Percentiles rank a stretch among this genome's conserved stretches.
Conservation (phyloP, 2,329 filamentous ascomycete species). For the Hortaea sp. region DNA sequence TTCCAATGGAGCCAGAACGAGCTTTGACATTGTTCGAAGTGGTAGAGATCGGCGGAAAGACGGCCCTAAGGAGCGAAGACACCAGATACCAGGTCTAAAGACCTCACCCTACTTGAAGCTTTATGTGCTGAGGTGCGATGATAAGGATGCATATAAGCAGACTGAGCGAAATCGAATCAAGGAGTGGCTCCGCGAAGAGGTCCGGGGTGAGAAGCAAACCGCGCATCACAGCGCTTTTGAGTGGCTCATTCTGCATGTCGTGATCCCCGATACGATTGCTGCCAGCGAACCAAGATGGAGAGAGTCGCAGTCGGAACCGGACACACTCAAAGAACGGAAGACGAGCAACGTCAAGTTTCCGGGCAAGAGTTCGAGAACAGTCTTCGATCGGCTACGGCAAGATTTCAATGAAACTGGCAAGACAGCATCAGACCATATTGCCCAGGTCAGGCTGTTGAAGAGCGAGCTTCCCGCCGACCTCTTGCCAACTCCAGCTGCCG, state of each 20-base stretch:
- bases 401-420: slow-evolving; percentile 82
- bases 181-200: slow-evolving; percentile 82
- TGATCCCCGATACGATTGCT: slow-evolving; percentile 74
- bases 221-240: slow-evolving; percentile 96
- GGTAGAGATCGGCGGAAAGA: slow-evolving; percentile 19
- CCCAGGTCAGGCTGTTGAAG: slow-evolving; percentile 68
- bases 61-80: slow-evolving; percentile 52
- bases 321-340: slow-evolving; percentile 55
- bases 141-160: slow-evolving; percentile 86
- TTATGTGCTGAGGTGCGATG: slow-evolving; percentile 81
- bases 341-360: slow-evolving; percentile 62
- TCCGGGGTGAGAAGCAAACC: slow-evolving; percentile 51
- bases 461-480: slow-evolving; percentile 35
- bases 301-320: slow-evolving; percentile 36
- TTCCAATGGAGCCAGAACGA: slow-evolving; percentile 14
- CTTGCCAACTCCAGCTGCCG: slow-evolving; percentile 34
- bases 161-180: slow-evolving; percentile 66
- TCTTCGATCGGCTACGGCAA: slow-evolving; percentile 78
- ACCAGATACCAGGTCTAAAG: slow-evolving; percentile 89
- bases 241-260: slow-evolving; percentile 88
- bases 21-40: slow-evolving; percentile 36
- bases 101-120: slow-evolving; percentile 91
- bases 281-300: slow-evolving; percentile 64
- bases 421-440: slow-evolving; percentile 62
- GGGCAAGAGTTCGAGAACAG: slow-evolving; percentile 64